Evolutionary conservation across 192 early-diverging fungal genomes (phyloP), one percentile per base, ranked within the genome.

Genomic region (Rhizophlyctis rosea): DNA sequence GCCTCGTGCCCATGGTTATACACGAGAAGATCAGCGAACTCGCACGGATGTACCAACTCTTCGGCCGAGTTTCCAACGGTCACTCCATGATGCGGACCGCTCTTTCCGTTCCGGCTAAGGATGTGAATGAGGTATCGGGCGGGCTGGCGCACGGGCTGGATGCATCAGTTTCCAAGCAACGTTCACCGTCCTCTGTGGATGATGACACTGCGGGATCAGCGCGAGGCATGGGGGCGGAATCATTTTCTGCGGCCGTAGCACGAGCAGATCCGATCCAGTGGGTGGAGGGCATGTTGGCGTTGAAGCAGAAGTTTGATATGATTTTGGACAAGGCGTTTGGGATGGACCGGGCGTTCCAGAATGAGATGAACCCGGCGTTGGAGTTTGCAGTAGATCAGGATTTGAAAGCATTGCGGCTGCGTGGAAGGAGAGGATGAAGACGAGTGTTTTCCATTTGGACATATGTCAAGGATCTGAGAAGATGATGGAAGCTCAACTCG

Each of bases 341-440:
- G 0, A 90, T 83, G 44, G 87, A 90, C 65, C 79, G 86, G 57
- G 53, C 80, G 0, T 96, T 98, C 68, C 86, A 91, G 65, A 88
- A 80, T 1, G 78, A 78, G 3, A 87, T 97, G 62, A 91, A 90
- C 63, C 77, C 81, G 54, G 91, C 93, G 7, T 86, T 96, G 64
- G 89, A 90, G 67, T 59, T 65, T 3, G 85, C 92, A 44, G 86
- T 97, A 29, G 95, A 97, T 71, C 60, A 70, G 30, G 91, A 94
- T 67, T 50, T 61, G 27, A 82, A 86, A 51, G 85, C 90, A n/a
- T n/a, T n/a, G n/a, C n/a, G n/a, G n/a, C n/a, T n/a, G n/a, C n/a
- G n/a, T n/a, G n/a, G n/a, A n/a, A n/a, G n/a, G n/a, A n/a, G n/a
- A n/a, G n/a, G n/a, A n/a, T n/a, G n/a, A n/a, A n/a, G n/a, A n/a